Base-by-base conservation (phyloP, 495 filamentous ascomycete genomes). In the Sordaria brevicollis region DNA sequence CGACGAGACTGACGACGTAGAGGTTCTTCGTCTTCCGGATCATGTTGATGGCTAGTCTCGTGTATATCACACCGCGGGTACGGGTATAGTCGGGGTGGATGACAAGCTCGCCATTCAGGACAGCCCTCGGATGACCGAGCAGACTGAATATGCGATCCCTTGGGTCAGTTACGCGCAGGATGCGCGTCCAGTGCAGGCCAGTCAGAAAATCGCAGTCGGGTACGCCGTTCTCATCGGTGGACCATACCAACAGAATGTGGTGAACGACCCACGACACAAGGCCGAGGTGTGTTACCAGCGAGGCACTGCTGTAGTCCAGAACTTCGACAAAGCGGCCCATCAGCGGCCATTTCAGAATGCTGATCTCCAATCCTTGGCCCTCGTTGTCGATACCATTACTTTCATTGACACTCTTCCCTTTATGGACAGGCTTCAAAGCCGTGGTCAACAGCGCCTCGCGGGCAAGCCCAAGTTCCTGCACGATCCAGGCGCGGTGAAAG, bases 401-500 rank as follows among this genome's bases (percentile, higher is more conserved):
- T 15, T 39, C 37, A 39, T 49, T 15, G 33, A 6, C 57, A 38
- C 5, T 33, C 29, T 21, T 34, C 11, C 36, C 29, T 9, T 35
- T 54, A 2, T 54, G 57, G 7, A 67, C 25, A 17, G 72, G 69
- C 62, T 67, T 71, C 13, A 65, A 31, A 35, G 72, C 72, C 35
- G 69, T 25, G 65, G 65, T 71, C 43, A 76, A 11, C 21, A 69
- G 70, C 10, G 71, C 72, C 34, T 67, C 34, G 11, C 66, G 65
- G 9, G 69, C 70, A 9, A 76, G 71, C 33, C 73, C 71, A 41
- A 74, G 65, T 69, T 76, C 74, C 65, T 76, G 74, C 29, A 76
- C 74, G 39, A 74, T 73, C 74, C 74, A 76, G 31, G 71, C 65
- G 43, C 74, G 73, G 37, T 70, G 67, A 68, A 74, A 76, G 39